Evolutionary conservation across 2,329 filamentous ascomycete species (phyloP).

Genomic region (Hypoxylon sp.): DNA sequence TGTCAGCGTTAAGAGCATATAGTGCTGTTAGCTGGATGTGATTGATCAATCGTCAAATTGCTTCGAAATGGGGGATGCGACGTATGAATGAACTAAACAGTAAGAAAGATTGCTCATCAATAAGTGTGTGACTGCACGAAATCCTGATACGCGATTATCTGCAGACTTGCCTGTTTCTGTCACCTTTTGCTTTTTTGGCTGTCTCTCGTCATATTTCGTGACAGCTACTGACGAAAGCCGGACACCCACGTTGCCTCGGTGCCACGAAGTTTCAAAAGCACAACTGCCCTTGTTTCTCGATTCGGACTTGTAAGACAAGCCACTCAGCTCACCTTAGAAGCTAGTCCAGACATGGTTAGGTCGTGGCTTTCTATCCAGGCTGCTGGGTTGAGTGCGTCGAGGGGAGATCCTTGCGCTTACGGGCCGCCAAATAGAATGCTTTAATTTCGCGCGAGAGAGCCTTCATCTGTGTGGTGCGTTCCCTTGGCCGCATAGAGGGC

Average conservation of each 20-base stretch:
- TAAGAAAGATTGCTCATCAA: constrained; percentile 30
- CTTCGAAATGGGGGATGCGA: constrained; percentile 44
- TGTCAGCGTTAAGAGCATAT: constrained; percentile 31
- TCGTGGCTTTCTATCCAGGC: constrained; percentile 52
- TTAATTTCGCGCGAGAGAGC: constrained; percentile 46
- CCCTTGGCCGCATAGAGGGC: constrained; percentile 50
- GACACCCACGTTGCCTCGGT: constrained; percentile 29
- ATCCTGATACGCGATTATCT: constrained; percentile 30
- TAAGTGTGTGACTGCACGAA: constrained; percentile 34
- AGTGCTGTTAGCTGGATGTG: constrained; percentile 33
- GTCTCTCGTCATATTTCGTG: constrained; percentile 41
- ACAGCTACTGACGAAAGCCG: constrained; percentile 40
- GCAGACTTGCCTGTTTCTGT: constrained; percentile 29
- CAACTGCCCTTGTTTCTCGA: constrained; percentile 34
- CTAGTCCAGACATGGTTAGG: constrained; percentile 52
- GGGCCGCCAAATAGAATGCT: constrained; percentile 42
- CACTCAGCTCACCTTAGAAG: constrained; percentile 36
- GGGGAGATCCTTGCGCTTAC: constrained; percentile 50
- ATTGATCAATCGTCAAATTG: constrained; percentile 43
- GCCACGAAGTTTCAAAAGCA: constrained; percentile 45
- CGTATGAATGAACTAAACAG: constrained; percentile 34
- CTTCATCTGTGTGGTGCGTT: constrained; percentile 40
- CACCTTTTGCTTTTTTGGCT: constrained; percentile 25
- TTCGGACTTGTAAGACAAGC: constrained; percentile 40
- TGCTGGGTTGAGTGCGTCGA: constrained; percentile 51